Conservation (phyloP, 2,329 filamentous ascomycete genomes). For the Colletotrichum sp. region DNA sequence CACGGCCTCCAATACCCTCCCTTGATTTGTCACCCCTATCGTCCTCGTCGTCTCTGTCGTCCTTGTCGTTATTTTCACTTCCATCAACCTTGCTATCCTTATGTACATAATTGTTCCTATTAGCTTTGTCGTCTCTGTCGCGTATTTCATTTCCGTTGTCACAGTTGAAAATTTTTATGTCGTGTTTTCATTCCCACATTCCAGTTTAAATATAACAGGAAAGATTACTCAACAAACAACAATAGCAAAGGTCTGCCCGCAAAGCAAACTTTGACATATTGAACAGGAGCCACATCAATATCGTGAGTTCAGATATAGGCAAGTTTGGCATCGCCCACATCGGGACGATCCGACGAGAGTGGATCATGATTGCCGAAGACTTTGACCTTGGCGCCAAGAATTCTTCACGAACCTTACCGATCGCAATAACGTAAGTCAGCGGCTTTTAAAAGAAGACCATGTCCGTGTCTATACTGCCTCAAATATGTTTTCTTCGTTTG, state of each 20-base stretch:
- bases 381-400: not conserved
- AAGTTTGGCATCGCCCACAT: not conserved
- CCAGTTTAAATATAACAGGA: not conserved
- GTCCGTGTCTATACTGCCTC: not conserved
- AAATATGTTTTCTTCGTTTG: not conserved
- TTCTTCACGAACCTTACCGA: not conserved
- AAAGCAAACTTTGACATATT: not conserved
- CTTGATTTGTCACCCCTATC: not conserved
- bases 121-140: not conserved
- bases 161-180: not conserved
- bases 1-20: fast-evolving
- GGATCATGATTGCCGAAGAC: not conserved
- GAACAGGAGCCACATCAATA: not conserved
- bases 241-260: not conserved
- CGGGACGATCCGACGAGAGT: not conserved
- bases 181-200: not conserved
- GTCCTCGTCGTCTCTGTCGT: not conserved
- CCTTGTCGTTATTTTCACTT: not conserved
- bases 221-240: not conserved
- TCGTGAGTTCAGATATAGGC: not conserved
- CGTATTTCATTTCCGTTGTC: not conserved
- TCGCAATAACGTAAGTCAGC: not conserved
- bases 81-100: fast-evolving
- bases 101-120: not conserved
- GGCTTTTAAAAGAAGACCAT: not conserved